phyloP scores from a whole-genome alignment of 2,329 filamentous ascomycete genomes.

The Epichloe uncinata region DNA sequence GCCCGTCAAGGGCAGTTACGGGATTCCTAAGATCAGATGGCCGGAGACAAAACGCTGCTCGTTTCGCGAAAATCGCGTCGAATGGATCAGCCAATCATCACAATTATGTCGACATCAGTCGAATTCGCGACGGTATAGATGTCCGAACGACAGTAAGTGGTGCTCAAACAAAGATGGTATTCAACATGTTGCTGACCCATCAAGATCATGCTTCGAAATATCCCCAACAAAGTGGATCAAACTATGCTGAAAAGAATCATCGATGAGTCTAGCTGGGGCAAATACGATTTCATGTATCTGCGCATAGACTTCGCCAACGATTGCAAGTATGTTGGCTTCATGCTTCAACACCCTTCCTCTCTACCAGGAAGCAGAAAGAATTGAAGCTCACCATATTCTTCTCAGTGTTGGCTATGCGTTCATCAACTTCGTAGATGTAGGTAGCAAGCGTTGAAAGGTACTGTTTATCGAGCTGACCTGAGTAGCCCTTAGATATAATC shows the following conservation, averaged over 20 bases:
- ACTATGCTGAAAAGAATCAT: constrained; percentile 65
- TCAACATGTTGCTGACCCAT: constrained; percentile 5
- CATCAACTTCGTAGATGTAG: constrained; percentile 80
- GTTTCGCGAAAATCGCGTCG: constrained; percentile 31
- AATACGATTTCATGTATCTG: constrained; percentile 91
- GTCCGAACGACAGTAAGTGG: constrained; percentile 60
- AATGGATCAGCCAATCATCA: constrained; percentile 38
- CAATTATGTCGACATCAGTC: constrained; percentile 47
- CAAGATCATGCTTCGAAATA: constrained; percentile 88
- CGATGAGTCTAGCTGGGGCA: constrained; percentile 64
- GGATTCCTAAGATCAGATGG: constrained; percentile 22
- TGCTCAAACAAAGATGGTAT: background rate
- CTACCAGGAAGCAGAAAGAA: background rate
- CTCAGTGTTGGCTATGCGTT: constrained; percentile 88
- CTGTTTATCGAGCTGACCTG: constrained; percentile 15
- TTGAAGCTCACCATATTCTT: background rate
- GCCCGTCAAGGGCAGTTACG: constrained; percentile 25
- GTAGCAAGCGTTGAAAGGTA: constrained; percentile 15
- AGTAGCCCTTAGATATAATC: constrained; percentile 60
- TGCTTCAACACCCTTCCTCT: background rate
- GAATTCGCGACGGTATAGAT: constrained; percentile 53
- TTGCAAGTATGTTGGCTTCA: constrained; percentile 52
- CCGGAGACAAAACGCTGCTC: constrained; percentile 36
- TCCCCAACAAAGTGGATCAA: constrained; percentile 80
- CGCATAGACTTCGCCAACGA: constrained; percentile 79